A percentile compares a stretch with the other conserved stretches of the same genome.
Evolutionary conservation across 768 basidiomycete species (phyloP).

Genomic region (Sarcomyxa edulis): DNA sequence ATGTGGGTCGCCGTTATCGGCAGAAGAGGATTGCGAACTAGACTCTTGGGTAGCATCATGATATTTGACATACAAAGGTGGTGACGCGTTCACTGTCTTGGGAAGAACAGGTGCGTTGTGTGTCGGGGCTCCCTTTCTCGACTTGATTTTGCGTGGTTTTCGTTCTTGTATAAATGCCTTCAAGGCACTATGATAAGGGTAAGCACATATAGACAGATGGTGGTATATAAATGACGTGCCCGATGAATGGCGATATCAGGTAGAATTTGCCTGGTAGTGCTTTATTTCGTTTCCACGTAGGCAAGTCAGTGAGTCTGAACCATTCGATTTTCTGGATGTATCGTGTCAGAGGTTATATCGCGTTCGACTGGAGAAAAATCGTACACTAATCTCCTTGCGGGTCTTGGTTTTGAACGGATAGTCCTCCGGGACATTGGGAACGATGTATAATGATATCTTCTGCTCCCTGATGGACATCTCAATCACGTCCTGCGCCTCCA

Average conservation of each 20-base stretch:
- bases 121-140: constrained; percentile 1
- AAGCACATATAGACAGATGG: background rate
- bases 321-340: constrained; percentile 85
- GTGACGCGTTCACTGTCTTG: constrained; percentile 8
- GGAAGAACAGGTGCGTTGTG: constrained; percentile 9
- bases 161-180: constrained; percentile 64
- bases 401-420: constrained; percentile 91
- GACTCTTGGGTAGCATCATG: constrained; percentile 49
- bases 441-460: constrained; percentile 85
- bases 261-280: constrained; percentile 79
- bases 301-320: constrained; percentile 86
- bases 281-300: constrained; percentile 86
- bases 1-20: constrained; percentile 54
- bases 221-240: constrained; percentile 35
- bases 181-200: constrained; percentile 38
- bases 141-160: constrained; percentile 37
- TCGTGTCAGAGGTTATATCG: constrained; percentile 14
- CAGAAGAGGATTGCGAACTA: constrained; percentile 62
- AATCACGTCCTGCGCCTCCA: constrained; percentile 66
- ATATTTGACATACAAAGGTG: constrained; percentile 15
- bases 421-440: constrained; percentile 83
- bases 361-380: constrained; percentile 18
- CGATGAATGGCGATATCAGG: constrained; percentile 91
- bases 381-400: constrained; percentile 95
- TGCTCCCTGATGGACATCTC: constrained; percentile 88